Evolutionary conservation across 73 alveolate genomes (phyloP).

Genomic region (Effrenium voratum): DNA sequence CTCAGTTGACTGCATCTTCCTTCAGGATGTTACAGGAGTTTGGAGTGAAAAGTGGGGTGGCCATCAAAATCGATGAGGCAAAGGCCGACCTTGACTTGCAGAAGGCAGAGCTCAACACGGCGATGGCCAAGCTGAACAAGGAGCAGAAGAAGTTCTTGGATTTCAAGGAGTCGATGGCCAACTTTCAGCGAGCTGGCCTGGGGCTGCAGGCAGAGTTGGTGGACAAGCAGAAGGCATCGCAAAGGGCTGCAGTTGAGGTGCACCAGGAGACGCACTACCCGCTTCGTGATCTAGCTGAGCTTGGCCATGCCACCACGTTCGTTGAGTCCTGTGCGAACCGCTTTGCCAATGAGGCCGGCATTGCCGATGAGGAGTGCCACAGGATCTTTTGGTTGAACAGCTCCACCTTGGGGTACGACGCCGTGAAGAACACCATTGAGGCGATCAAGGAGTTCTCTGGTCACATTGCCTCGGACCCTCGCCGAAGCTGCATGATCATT

Average conservation of each 20-base stretch:
- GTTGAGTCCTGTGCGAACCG: neutral
- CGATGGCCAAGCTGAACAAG: neutral
- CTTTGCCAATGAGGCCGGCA: neutral
- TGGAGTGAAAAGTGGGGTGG: neutral
- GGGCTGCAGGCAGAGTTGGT: neutral
- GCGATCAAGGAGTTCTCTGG: too few species aligned
- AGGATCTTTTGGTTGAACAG: neutral
- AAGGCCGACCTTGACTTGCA: neutral
- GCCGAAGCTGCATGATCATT: neutral
- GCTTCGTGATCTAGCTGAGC: neutral
- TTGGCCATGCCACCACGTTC: neutral
- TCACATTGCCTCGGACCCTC: neutral
- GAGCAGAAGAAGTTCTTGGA: neutral
- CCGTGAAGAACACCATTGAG: neutral
- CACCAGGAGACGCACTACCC: neutral
- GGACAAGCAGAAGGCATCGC: neutral
- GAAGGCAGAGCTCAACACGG: neutral
- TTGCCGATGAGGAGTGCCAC: neutral
- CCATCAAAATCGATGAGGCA: neutral
- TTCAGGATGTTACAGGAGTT: neutral
- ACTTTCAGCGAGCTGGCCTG: neutral
- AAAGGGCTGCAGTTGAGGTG: neutral
- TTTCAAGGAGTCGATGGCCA: neutral
- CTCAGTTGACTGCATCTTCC: neutral
- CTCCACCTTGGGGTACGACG: neutral